A percentile compares a stretch with the other conserved stretches of the same genome.
These are phyloP conservation scores for Penicillium cosmopolitanum DNA, from an alignment of 495 filamentous ascomycete genomes.

Conservation along the genomic window DNA sequence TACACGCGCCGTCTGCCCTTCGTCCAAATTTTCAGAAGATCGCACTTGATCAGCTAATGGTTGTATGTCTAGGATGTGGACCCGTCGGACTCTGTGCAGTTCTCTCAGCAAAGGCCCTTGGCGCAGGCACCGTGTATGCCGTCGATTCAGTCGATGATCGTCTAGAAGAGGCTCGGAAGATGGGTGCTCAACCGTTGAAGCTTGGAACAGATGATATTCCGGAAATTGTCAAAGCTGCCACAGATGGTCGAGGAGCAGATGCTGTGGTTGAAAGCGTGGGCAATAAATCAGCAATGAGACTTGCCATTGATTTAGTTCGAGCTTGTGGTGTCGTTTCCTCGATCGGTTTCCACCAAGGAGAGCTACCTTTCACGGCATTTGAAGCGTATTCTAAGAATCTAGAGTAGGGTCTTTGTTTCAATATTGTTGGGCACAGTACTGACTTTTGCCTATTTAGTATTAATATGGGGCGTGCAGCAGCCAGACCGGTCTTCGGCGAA, in stretches of 20 bases:
- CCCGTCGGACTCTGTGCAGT: conserved; percentile 1
- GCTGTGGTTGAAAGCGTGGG: conserved; percentile 4
- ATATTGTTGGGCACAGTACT: not conserved
- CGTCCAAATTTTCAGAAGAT: not conserved
- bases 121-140: not conserved
- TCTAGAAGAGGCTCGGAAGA: conserved; percentile 2
- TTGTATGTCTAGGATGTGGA: conserved; percentile 4
- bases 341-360: conserved; percentile 1
- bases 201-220: not conserved
- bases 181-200: not conserved
- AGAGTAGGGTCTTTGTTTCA: not conserved
- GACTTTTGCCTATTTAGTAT: not conserved
- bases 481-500: conserved; percentile 1
- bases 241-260: not conserved
- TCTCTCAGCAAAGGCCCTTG: not conserved
- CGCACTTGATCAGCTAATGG: not conserved
- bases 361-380: not conserved
- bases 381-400: conserved; percentile 3
- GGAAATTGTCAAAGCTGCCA: not conserved
- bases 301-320: conserved; percentile 1
- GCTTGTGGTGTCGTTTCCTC: conserved; percentile 1
- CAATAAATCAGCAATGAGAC: conserved; percentile 2
- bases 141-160: conserved; percentile 3
- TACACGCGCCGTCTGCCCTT: not conserved
- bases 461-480: conserved; percentile 3